These are phyloP conservation scores for Globisporangium acanthophoron DNA, from an alignment of 352 stramenopile species.

Conservation along the genomic window DNA sequence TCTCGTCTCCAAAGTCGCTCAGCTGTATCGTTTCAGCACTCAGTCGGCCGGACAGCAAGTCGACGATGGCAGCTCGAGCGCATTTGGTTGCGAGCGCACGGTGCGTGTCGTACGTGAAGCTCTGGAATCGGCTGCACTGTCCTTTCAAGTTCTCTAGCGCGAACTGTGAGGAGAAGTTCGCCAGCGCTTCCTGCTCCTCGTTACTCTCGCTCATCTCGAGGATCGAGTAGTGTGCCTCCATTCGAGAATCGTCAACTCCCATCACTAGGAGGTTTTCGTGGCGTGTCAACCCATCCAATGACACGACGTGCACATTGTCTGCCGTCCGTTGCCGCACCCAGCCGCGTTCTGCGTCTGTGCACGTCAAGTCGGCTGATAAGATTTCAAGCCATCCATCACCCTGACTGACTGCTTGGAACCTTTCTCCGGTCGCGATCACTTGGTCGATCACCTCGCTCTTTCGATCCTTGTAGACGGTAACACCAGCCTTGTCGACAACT, in stretches of 20 bases:
- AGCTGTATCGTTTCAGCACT: constrained; percentile 12
- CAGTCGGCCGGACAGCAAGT: constrained; percentile 24
- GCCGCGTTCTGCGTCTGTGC: constrained; percentile 6
- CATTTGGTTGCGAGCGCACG: constrained; percentile 51
- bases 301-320: constrained; percentile 29
- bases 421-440: constrained; percentile 16
- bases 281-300: constrained; percentile 10
- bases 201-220: constrained; percentile 64
- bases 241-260: constrained; percentile 43
- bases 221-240: constrained; percentile 26
- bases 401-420: constrained; percentile 15
- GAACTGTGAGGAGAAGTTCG: constrained; percentile 63
- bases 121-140: constrained; percentile 52
- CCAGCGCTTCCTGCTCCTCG: constrained; percentile 39
- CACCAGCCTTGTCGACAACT: constrained; percentile 22
- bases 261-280: constrained; percentile 60
- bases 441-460: constrained; percentile 9
- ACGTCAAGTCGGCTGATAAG: not conserved
- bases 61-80: constrained; percentile 36
- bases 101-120: constrained; percentile 56
- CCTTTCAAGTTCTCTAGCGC: constrained; percentile 56
- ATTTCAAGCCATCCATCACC: constrained; percentile 33
- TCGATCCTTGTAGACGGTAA: constrained; percentile 21
- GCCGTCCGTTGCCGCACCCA: constrained; percentile 42
- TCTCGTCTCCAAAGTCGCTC: constrained; percentile 26